Base-by-base conservation (phyloP, 148 eudicot species). In the Simmondsia chinensis region DNA sequence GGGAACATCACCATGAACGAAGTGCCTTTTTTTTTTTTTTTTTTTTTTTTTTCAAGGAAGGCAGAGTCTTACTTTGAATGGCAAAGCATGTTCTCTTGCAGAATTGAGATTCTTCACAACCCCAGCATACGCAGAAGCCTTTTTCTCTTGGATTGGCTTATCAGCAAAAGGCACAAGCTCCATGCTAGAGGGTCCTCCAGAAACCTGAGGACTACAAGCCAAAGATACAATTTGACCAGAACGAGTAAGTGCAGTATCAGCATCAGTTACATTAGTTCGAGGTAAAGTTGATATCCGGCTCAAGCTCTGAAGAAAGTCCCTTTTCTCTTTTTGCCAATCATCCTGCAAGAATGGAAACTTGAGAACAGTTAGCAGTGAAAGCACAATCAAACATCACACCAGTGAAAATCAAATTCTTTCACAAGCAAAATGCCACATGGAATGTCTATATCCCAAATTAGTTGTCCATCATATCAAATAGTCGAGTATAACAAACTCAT, bases 321-420 rank as follows among this genome's bases (percentile, higher is more conserved):
- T 57, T 59, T 81, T 80, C 59, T 84, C 95, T 55, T 78, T 84
- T 53, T 71, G 93, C 97, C 97, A 89, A 59, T 89, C 97, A 55
- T 88, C 94, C 97, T 89, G 71, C 34, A 55, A 15, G 20, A 30
- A 33, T 38, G 11, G 18, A 55, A 30, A 55, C 9, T 32, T 7
- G 10, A 28, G 0, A 53, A 46, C 12, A n/a, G n/a, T 46, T 32
- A 25, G 17, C 39, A 16, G 21, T 47, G 13, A 1, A 46, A 28
- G 13, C 14, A 52, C 17, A 54, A 24, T 5, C 15, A 39, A n/a
- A n/a, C n/a, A n/a, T n/a, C n/a, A n/a, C n/a, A n/a, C n/a, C n/a
- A n/a, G n/a, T n/a, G n/a, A n/a, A n/a, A n/a, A n/a, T n/a, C n/a
- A n/a, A n/a, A n/a, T n/a, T n/a, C n/a, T n/a, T n/a, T n/a, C n/a